Evolutionary conservation across 805 yeast species (phyloP), one percentile per base, ranked within the genome.

Genomic region (Candida taoyuanica): DNA sequence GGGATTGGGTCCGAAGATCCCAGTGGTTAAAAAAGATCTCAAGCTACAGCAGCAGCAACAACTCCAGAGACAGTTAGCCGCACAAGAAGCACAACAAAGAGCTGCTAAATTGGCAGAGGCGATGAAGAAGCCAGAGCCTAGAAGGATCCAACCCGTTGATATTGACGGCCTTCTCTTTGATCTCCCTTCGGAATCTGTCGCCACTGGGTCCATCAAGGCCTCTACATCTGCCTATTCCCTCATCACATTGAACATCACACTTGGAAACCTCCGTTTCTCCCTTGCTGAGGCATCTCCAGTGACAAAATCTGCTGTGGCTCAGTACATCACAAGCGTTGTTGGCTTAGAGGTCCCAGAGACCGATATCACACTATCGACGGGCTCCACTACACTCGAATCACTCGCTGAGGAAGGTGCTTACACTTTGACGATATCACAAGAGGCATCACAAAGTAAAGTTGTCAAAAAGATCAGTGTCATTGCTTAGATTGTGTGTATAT

Each of bases 1-100:
- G 5, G 48, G 46, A 9, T 40, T 48, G 16, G 52, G 49, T 3
- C 60, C 60, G 40, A 47, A 34, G 15, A 52, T 55, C 16, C 56
- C 58, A 13, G 55, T 54, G 14, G 57, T 51, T 19, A 46, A 47
- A 48, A 50, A 36, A 24, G 48, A 45, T 4, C 16, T 34, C 11
- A 49, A 36, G 34, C 34, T 40, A 32, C 42, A 37, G 20, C 44
- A 36, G 28, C 42, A 33, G 31, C 40, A 28, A 20, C 41, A 34
- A n/a, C 33, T 38, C 14, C 37, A 34, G 23, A 26, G 19, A 28
- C 39, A 36, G 26, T 36, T 36, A 28, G 33, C 24, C 27, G 31
- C 32, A 15, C 12, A 9, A 6, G 31, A 36, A 13, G 31, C 40
- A n/a, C 21, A 30, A 35, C 34, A 31, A 30, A 33, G 21, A 24